A percentile compares a stretch with the other conserved stretches of the same genome.
phyloP scores from a whole-genome alignment of 257 asterid genomes.

The Solanum infundibuliforme region DNA sequence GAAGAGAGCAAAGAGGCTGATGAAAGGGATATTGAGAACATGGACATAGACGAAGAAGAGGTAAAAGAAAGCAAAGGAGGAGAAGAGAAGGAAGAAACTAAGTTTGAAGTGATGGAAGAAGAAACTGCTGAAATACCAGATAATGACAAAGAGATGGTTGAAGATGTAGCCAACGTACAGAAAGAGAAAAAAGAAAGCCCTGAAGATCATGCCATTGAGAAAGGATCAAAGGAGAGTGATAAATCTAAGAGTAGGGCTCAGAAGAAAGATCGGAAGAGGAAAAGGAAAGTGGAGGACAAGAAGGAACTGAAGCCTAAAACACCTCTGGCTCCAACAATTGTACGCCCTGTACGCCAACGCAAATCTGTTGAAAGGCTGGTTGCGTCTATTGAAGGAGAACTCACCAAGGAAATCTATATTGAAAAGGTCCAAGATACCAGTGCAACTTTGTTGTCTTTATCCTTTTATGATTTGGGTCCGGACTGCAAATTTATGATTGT shows the following conservation, averaged over 20 bases:
- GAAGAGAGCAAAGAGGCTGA: not conserved
- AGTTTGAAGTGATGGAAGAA: constrained; percentile 12
- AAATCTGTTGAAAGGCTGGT: constrained; percentile 91
- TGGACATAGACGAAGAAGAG: not conserved
- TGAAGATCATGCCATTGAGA: constrained; percentile 28
- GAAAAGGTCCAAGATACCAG: constrained; percentile 48
- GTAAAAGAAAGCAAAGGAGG: not conserved
- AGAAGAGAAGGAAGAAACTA: constrained; percentile 3
- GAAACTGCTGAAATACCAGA: constrained; percentile 12
- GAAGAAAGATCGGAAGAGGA: constrained; percentile 26
- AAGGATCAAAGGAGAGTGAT: constrained; percentile 40
- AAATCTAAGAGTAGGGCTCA: constrained; percentile 20
- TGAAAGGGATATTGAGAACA: not conserved
- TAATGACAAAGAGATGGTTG: not conserved
- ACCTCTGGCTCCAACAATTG: constrained; percentile 41
- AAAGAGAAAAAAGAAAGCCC: constrained; percentile 18
- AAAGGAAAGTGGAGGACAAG: constrained; percentile 32
- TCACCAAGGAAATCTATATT: constrained; percentile 48
- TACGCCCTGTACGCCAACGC: constrained; percentile 86
- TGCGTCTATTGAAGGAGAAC: constrained; percentile 65
- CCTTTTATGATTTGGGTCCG: not conserved
- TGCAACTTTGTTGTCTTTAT: not conserved
- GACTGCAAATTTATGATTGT: not conserved
- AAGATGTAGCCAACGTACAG: constrained; percentile 15
- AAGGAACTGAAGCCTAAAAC: constrained; percentile 52